phyloP scores from a whole-genome alignment of 495 filamentous ascomycete species.

The Chaetomidium leptoderma region DNA sequence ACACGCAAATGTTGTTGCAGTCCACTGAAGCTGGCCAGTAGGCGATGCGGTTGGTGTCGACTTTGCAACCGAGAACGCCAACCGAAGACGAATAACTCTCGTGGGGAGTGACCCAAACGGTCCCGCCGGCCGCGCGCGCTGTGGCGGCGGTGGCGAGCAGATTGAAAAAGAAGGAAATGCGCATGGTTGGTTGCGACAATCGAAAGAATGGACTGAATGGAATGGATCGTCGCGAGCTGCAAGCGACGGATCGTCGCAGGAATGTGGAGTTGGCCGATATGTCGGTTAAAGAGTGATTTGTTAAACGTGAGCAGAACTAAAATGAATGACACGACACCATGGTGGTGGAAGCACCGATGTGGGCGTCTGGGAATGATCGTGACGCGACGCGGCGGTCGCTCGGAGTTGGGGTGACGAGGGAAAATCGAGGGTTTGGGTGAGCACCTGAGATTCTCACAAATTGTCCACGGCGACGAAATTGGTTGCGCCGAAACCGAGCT shows the following conservation, averaged over 20 bases:
- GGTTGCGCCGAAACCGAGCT: background rate
- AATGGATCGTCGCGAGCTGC: constrained; percentile 4
- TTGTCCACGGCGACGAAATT: constrained; percentile 4
- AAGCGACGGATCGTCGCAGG: background rate
- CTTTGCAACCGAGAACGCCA: constrained; percentile 48
- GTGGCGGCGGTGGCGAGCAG: constrained; percentile 24
- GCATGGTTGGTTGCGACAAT: constrained; percentile 16
- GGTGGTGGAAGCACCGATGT: background rate
- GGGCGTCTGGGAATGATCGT: constrained; percentile 1
- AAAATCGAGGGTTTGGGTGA: constrained; percentile 2
- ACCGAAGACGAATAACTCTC: constrained; percentile 48
- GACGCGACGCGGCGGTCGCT: background rate
- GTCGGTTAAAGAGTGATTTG: constrained; percentile 7
- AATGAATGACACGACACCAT: constrained; percentile 22
- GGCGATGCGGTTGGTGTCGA: constrained; percentile 46
- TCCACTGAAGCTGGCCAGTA: constrained; percentile 48
- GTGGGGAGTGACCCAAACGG: constrained; percentile 48
- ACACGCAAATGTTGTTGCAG: constrained; percentile 47
- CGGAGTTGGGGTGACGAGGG: constrained; percentile 2
- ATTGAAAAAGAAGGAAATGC: constrained; percentile 3
- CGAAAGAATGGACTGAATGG: constrained; percentile 1
- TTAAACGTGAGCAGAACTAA: background rate
- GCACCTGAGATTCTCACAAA: constrained; percentile 9
- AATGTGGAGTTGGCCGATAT: constrained; percentile 2
- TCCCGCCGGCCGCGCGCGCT: constrained; percentile 29